phyloP scores from a whole-genome alignment of 1,284 basidiomycete species.

The Leccinum fuscescens region DNA sequence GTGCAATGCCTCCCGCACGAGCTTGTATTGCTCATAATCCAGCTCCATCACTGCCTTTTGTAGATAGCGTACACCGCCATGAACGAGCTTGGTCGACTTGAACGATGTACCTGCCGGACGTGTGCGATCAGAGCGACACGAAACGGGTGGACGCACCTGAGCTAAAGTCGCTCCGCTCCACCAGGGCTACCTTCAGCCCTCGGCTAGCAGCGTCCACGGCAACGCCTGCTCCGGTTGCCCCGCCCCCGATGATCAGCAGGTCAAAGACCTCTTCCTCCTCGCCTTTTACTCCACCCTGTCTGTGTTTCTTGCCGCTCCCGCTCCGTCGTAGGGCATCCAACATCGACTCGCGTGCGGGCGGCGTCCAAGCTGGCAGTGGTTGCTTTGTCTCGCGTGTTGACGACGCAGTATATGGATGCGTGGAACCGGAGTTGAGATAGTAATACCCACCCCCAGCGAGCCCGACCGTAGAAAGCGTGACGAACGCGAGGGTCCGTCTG shows the following conservation, averaged over 20 bases:
- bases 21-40: too few relatives aligned
- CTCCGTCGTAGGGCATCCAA: constrained; percentile 46
- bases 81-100: too few relatives aligned
- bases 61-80: too few relatives aligned
- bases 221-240: constrained; percentile 92
- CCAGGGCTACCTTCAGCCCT: constrained; percentile 89
- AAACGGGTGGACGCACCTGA: constrained; percentile 56
- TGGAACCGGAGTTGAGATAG: too few relatives aligned
- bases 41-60: too few relatives aligned
- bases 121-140: too few relatives aligned
- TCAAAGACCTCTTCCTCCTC: constrained; percentile 58
- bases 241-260: constrained; percentile 86
- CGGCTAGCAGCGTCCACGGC: constrained; percentile 92
- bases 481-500: constrained; percentile 50
- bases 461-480: constrained; percentile 53
- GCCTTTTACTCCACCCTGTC: constrained; percentile 11
- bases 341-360: constrained; percentile 16
- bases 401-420: too few relatives aligned
- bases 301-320: constrained; percentile 5
- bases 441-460: too few relatives aligned
- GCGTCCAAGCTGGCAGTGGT: too few relatives aligned
- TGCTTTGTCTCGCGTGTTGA: too few relatives aligned
- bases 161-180: constrained; percentile 92
- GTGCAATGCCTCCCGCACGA: too few relatives aligned
- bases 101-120: too few relatives aligned